phyloP scores from a whole-genome alignment of 371 early-diverging fungal genomes.

The Choanephora cucurbitarum region DNA sequence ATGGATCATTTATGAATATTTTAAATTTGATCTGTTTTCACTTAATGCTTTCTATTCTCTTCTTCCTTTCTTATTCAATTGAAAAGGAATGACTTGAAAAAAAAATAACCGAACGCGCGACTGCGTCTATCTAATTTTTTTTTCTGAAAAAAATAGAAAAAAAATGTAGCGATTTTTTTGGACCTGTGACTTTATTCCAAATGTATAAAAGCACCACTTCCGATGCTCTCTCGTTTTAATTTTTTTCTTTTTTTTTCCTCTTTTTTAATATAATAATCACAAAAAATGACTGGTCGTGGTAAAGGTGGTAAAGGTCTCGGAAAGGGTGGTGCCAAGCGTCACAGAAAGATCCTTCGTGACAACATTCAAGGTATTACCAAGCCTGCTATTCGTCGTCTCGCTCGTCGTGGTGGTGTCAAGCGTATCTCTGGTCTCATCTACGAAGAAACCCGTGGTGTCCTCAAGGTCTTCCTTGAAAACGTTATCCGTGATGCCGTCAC shows the following conservation, averaged over 20 bases:
- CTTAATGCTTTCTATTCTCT: conserved; percentile 3
- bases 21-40: conserved; percentile 6
- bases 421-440: conserved; percentile 99
- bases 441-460: conserved; percentile 97
- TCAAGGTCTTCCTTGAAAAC: conserved; percentile 97
- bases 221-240: background rate
- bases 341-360: conserved; percentile 98
- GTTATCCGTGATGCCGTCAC: conserved; percentile 98
- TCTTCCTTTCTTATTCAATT: background rate
- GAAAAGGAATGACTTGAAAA: conserved; percentile 4
- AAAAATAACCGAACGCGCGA: conserved; percentile 7
- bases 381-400: conserved; percentile 99
- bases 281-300: conserved; percentile 90
- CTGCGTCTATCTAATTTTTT: conserved; percentile 7
- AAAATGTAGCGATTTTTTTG: conserved; percentile 3
- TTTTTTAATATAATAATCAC: conserved; percentile 12
- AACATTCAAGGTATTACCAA: conserved; percentile 99
- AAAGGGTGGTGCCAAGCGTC: conserved; percentile 98
- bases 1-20: background rate
- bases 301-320: conserved; percentile 98
- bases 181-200: conserved; percentile 17
- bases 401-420: conserved; percentile 99
- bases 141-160: conserved; percentile 15
- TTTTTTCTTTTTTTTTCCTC: conserved; percentile 19
- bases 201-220: conserved; percentile 16